Evolutionary conservation across 164 flowering plant species (phyloP).

Genomic region (Chimonanthus salicifolius): DNA sequence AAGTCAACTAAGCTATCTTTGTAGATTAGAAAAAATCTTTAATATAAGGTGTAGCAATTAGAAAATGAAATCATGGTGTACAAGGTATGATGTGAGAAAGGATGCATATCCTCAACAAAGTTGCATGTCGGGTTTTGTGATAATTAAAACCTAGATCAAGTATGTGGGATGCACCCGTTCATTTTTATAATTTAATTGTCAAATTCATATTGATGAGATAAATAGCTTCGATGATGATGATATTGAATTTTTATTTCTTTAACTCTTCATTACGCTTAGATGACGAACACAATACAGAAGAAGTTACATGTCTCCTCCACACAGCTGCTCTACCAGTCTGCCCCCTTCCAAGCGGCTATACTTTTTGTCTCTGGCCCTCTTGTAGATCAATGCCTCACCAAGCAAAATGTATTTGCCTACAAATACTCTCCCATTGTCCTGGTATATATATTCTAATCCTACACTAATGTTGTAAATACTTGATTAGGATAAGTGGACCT

Average conservation of each 20-base stretch:
- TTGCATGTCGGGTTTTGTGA: not conserved
- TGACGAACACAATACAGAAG: slow-evolving; percentile 95
- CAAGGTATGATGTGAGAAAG: too few species aligned
- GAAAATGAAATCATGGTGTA: too few species aligned
- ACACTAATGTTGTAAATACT: too few species aligned
- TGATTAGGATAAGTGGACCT: too few species aligned
- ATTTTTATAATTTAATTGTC: not conserved
- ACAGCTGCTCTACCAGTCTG: slow-evolving; percentile 90
- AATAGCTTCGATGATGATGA: not conserved
- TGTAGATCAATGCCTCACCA: slow-evolving; percentile 81
- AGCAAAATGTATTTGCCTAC: slow-evolving; percentile 72
- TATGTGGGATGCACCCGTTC: not conserved
- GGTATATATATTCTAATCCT: slow-evolving; percentile 39
- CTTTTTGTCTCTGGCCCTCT: slow-evolving; percentile 91
- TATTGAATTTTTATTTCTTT: slow-evolving; percentile 16
- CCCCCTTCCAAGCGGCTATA: slow-evolving; percentile 94
- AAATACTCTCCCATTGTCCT: slow-evolving; percentile 69
- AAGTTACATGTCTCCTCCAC: slow-evolving; percentile 85
- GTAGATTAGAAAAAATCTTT: too few species aligned
- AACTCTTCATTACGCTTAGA: slow-evolving; percentile 36
- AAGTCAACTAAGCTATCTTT: too few species aligned
- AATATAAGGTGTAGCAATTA: too few species aligned
- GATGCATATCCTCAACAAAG: too few species aligned
- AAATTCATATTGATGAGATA: too few species aligned
- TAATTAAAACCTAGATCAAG: too few species aligned